These are phyloP conservation scores for Groenewaldozyma sp. DNA, from an alignment of 1,139 yeast genomes.

Conservation along the genomic window DNA sequence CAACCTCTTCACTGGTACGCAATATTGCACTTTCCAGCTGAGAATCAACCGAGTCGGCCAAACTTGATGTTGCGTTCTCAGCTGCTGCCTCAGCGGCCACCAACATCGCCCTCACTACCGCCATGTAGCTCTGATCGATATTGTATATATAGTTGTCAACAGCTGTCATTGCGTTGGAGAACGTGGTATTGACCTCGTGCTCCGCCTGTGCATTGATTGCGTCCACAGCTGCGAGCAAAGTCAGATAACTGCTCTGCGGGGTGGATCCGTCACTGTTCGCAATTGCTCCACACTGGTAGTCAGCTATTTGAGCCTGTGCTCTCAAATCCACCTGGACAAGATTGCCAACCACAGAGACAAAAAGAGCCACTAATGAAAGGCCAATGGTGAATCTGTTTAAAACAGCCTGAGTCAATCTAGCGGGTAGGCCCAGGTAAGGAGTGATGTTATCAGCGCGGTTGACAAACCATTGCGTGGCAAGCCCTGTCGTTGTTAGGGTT, in stretches of 20 bases:
- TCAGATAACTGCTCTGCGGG: not conserved
- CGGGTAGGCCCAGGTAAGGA: constrained; percentile 17
- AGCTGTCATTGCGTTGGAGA: not conserved
- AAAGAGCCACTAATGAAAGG: constrained; percentile 13
- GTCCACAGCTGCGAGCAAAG: not conserved
- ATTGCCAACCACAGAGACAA: constrained; percentile 9
- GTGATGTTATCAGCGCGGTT: constrained; percentile 14
- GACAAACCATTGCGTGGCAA: constrained; percentile 5
- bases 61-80: constrained; percentile 6
- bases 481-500: too few species aligned
- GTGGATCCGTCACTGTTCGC: not conserved
- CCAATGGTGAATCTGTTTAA: constrained; percentile 15
- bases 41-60: constrained; percentile 5
- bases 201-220: not conserved
- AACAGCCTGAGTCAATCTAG: constrained; percentile 15
- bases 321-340: not conserved
- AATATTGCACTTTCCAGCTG: constrained; percentile 5
- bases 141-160: not conserved
- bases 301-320: not conserved
- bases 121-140: not conserved
- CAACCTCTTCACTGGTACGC: constrained; percentile 8
- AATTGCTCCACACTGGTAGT: not conserved
- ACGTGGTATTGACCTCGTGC: not conserved
- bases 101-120: not conserved
- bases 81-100: constrained; percentile 7